Percentiles rank a stretch among this genome's conserved stretches.
Evolutionary conservation across 2,329 filamentous ascomycete genomes (phyloP).

Genomic region (Cladobotryum mycophilum): DNA sequence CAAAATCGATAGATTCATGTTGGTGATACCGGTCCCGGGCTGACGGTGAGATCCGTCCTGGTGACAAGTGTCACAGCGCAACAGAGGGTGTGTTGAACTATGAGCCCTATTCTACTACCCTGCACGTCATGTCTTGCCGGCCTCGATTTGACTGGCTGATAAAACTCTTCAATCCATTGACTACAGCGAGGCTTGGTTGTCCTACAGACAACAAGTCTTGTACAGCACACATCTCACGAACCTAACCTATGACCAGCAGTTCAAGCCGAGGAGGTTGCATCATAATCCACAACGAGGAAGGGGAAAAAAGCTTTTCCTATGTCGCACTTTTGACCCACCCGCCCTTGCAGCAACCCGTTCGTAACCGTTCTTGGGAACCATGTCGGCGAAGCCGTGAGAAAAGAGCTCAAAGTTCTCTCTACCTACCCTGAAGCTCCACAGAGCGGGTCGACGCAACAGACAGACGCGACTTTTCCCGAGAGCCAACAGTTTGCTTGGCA

Average conservation of each 20-base stretch:
- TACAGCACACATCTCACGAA: not conserved
- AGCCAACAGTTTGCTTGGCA: too few species aligned
- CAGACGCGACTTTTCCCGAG: not conserved
- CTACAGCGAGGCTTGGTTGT: not conserved
- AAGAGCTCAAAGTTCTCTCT: not conserved
- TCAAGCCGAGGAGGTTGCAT: not conserved
- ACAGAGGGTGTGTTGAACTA: not conserved
- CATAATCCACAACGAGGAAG: not conserved
- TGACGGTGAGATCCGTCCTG: not conserved
- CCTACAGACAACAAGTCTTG: not conserved
- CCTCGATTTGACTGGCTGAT: too few species aligned
- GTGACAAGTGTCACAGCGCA: not conserved
- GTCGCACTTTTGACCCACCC: constrained; percentile 1
- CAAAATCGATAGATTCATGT: not conserved
- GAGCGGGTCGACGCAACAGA: not conserved
- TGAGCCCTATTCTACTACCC: not conserved
- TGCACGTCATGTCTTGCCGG: not conserved
- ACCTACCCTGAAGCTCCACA: not conserved
- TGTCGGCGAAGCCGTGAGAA: constrained; percentile 12
- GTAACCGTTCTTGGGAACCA: constrained; percentile 2
- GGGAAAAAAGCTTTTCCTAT: too few species aligned
- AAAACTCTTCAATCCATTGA: too few species aligned
- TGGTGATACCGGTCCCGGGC: not conserved
- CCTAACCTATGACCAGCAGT: not conserved
- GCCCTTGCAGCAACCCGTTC: constrained; percentile 9